Evolutionary conservation across 441 rosid species (phyloP).

Genomic region (Codiaeum variegatum): DNA sequence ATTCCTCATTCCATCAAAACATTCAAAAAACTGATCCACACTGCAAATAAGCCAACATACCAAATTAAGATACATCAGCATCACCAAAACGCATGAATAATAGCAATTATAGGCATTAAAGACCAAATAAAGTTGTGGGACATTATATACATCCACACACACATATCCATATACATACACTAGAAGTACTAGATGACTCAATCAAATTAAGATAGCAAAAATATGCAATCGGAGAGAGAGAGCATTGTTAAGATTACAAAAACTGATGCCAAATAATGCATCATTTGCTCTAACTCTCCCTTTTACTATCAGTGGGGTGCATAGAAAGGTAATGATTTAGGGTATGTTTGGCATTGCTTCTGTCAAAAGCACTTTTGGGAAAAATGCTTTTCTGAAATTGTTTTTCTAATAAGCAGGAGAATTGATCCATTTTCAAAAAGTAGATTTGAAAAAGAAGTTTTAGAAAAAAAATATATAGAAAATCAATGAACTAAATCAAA

Average conservation of each 20-base stretch:
- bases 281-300: too few species aligned
- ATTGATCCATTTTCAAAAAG: too few species aligned
- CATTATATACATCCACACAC: neutral
- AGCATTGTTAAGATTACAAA: too few species aligned
- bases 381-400: too few species aligned
- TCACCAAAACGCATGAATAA: neutral
- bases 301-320: neutral
- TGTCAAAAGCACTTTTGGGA: too few species aligned
- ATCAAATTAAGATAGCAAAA: neutral
- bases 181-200: neutral
- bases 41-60: conserved; percentile 43
- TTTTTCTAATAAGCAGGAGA: too few species aligned
- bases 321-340: neutral
- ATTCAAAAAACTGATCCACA: conserved; percentile 95
- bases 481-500: too few species aligned
- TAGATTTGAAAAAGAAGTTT: too few species aligned
- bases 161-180: neutral
- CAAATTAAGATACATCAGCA: conserved; percentile 21
- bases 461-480: too few species aligned
- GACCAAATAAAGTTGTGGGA: neutral
- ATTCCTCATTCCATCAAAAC: conserved; percentile 89
- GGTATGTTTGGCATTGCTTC: too few species aligned
- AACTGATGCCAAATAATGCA: too few species aligned
- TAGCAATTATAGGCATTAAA: neutral
- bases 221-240: neutral